Percentiles rank a stretch among this genome's conserved stretches.
phyloP scores from a whole-genome alignment of 176 grass and related monocot genomes.

The Zea luxurians region DNA sequence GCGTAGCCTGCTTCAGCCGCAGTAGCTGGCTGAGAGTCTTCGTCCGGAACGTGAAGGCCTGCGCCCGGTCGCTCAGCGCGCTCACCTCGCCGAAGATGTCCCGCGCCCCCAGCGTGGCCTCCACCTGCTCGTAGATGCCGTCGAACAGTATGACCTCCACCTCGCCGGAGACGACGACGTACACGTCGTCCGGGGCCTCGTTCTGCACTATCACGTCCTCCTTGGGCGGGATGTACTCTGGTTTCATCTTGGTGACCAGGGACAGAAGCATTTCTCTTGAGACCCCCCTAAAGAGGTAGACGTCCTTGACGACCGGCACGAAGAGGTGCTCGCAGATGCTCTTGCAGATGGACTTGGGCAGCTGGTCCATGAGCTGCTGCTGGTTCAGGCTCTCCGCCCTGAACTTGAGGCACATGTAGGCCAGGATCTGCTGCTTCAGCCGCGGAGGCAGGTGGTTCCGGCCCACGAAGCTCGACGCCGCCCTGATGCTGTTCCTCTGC shows the following conservation, averaged over 20 bases:
- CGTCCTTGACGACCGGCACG: slow-evolving; percentile 68
- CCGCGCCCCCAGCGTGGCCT: slow-evolving; percentile 44
- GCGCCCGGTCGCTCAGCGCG: slow-evolving; percentile 61
- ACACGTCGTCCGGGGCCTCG: slow-evolving; percentile 83
- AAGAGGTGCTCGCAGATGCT: slow-evolving; percentile 91
- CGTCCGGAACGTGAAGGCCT: slow-evolving; percentile 78
- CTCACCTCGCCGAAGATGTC: slow-evolving; percentile 85
- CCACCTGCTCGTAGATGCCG: slow-evolving; percentile 43
- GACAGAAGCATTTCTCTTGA: slow-evolving; percentile 66
- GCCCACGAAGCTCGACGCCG: slow-evolving; percentile 79
- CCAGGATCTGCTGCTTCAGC: slow-evolving; percentile 86
- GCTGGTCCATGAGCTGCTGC: slow-evolving; percentile 93
- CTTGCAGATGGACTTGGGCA: slow-evolving; percentile 95
- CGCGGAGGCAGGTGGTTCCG: slow-evolving; percentile 73
- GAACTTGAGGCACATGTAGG: slow-evolving; percentile 96
- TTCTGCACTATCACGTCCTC: slow-evolving; percentile 93
- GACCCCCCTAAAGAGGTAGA: slow-evolving; percentile 85
- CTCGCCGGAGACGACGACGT: slow-evolving; percentile 77
- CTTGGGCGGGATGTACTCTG: slow-evolving; percentile 84
- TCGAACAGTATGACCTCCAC: slow-evolving; percentile 53
- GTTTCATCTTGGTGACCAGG: slow-evolving; percentile 80
- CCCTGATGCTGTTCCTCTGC: slow-evolving; percentile 86
- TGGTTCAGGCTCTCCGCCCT: slow-evolving; percentile 93
- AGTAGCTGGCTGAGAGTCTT: slow-evolving; percentile 85
- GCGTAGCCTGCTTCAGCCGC: slow-evolving; percentile 71